These are phyloP conservation scores for Rhodocollybia butyracea DNA, from an alignment of 768 basidiomycete species.

Conservation along the genomic window DNA sequence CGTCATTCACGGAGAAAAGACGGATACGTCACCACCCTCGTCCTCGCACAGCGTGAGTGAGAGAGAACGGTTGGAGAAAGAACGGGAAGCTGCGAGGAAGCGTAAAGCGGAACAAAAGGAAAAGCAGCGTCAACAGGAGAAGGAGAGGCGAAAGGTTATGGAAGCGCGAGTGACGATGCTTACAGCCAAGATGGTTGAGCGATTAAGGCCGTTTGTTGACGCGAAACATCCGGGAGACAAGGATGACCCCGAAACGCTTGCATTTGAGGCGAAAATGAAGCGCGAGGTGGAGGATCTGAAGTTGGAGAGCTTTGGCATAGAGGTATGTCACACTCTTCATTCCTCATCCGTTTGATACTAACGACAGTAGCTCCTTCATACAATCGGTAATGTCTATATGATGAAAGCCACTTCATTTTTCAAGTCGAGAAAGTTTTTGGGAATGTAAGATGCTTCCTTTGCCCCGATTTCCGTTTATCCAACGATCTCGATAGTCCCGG, in stretches of 20 bases:
- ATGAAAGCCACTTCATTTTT: constrained; percentile 90
- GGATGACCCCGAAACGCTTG: constrained; percentile 78
- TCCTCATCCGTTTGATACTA: background rate
- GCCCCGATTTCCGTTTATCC: background rate
- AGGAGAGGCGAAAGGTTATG: constrained; percentile 75
- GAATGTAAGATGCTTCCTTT: constrained; percentile 55
- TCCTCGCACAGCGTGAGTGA: constrained; percentile 32
- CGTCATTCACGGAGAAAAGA: constrained; percentile 19
- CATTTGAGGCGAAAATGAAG: constrained; percentile 74
- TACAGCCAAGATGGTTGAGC: constrained; percentile 76
- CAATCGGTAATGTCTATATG: constrained; percentile 89
- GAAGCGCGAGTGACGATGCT: constrained; percentile 73
- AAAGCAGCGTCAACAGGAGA: constrained; percentile 80
- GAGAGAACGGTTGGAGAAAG: constrained; percentile 37
- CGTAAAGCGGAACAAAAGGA: constrained; percentile 81
- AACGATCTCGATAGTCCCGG: constrained; percentile 52
- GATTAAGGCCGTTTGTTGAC: constrained; percentile 87
- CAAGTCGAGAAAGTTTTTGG: constrained; percentile 89
- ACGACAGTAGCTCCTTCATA: constrained; percentile 66
- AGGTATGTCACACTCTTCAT: constrained; percentile 47
- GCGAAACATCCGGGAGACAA: constrained; percentile 78
- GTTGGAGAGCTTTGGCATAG: constrained; percentile 95
- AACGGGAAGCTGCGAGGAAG: constrained; percentile 47
- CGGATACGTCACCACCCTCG: constrained; percentile 10
- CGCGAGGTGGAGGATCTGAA: constrained; percentile 93